Base-by-base conservation (phyloP, 495 filamentous ascomycete genomes). In the Tuber borchii region DNA sequence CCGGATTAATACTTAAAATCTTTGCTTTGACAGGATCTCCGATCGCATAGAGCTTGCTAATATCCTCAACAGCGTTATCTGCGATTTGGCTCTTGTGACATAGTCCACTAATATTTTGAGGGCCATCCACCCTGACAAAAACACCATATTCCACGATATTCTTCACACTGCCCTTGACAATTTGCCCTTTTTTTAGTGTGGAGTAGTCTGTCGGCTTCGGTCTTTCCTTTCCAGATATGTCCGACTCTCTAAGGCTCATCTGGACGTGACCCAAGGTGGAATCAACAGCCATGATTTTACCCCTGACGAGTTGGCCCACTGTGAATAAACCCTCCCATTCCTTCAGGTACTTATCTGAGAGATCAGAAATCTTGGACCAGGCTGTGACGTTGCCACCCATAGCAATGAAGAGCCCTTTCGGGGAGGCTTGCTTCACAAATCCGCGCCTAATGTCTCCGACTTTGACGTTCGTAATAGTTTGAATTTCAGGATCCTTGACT, bases 111-210 rank as follows among this genome's bases (percentile, higher is more conserved):
- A 98, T 89, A 79, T 96, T 95, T 51, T 86, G 84, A 40, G 93
- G 95, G 46, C 89, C 87, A 85, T 97, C 93, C 45, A 99, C 85
- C 71, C 94, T 89, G 80, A 99, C 92, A 84, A 98, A 98, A 14
- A 93, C 94, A 81, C 95, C 95, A 81, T 93, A 98, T 31, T 97
- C 92, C 82, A 96, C 93, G 3, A 97, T 93, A 84, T 96, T 96
- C 74, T 94, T 90, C 72, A 99, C 87, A 81, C 92, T 96, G 45
- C 94, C 95, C 19, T 92, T 96, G 40, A 99, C 86, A 34, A 92
- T 85, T 83, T 94, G 92, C 7, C 94, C 95, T 73, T 86, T 86
- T 83, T 90, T 89, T 69, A 97, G 85, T 78, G 97, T 92, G 42
- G 87, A 85, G 76, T 94, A 90, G 6, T 87, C 89, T 39, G 90